These are phyloP conservation scores for Amaranthus cruentus DNA, from an alignment of 148 eudicot species.

Conservation along the genomic window DNA sequence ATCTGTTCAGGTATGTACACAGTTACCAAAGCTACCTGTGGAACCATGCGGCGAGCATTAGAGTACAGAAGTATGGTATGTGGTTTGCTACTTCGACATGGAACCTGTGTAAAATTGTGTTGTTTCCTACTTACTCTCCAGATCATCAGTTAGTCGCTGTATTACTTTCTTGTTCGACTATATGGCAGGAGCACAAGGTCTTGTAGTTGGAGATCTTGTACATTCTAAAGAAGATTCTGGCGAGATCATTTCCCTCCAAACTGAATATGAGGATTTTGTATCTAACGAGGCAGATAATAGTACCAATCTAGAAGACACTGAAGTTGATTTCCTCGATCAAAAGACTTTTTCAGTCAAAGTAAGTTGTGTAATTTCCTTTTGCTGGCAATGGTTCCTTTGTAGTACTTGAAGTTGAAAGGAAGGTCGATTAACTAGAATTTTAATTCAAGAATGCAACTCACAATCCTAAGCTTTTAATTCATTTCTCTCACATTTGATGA, in stretches of 20 bases:
- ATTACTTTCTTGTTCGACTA: constrained; percentile 2
- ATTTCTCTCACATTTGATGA: too few species aligned
- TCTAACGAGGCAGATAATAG: constrained; percentile 34
- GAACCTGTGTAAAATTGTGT: not conserved
- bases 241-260: constrained; percentile 24
- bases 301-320: constrained; percentile 52
- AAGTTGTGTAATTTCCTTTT: constrained; percentile 14
- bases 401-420: too few species aligned
- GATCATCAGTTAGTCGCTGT: not conserved
- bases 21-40: constrained; percentile 96
- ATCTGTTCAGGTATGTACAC: constrained; percentile 79
- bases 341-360: constrained; percentile 66
- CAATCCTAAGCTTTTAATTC: too few species aligned
- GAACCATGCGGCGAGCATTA: constrained; percentile 87
- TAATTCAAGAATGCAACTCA: too few species aligned
- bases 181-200: constrained; percentile 60
- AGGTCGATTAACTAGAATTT: too few species aligned
- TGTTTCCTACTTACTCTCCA: not conserved
- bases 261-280: constrained; percentile 42
- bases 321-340: constrained; percentile 50
- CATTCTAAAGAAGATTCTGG: constrained; percentile 53
- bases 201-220: constrained; percentile 89
- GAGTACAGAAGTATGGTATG: constrained; percentile 86
- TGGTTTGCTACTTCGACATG: not conserved
- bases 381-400: too few species aligned